A percentile compares a stretch with the other conserved stretches of the same genome.
These are phyloP conservation scores for Erysiphe pulchra DNA, from an alignment of 2,329 filamentous ascomycete species.

Conservation along the genomic window DNA sequence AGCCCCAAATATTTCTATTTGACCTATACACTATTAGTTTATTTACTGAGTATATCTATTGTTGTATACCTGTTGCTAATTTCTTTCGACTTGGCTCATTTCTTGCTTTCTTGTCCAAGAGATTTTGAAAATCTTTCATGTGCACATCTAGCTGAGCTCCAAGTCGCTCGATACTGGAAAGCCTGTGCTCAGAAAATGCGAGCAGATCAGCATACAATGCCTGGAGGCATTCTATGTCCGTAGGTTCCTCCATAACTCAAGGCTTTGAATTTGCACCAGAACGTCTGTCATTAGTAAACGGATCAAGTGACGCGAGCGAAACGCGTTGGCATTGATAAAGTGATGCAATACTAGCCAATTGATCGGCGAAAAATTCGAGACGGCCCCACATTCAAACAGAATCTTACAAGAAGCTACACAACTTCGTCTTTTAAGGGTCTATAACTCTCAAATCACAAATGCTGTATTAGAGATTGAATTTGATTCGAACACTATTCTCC, in stretches of 20 bases:
- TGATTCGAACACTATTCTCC: background rate
- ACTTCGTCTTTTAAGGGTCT: no score
- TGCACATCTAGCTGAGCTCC: slow-evolving; percentile 38
- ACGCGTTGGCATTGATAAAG: no score
- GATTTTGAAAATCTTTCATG: slow-evolving; percentile 37
- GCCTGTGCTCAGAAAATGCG: slow-evolving; percentile 43
- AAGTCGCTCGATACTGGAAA: slow-evolving; percentile 44
- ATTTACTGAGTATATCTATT: background rate
- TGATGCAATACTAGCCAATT: no score
- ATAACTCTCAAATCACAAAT: no score
- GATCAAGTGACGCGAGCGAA: no score
- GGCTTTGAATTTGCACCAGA: slow-evolving; percentile 6
- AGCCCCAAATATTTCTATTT: slow-evolving; percentile 43
- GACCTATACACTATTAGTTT: slow-evolving; percentile 26
- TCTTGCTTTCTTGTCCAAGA: slow-evolving; percentile 51
- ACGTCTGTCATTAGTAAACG: background rate
- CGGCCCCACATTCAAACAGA: no score
- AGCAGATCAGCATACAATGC: slow-evolving; percentile 68
- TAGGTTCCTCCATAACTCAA: slow-evolving; percentile 40
- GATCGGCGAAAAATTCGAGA: no score
- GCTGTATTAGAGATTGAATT: no score
- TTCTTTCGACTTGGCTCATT: slow-evolving; percentile 49
- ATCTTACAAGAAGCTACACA: no score
- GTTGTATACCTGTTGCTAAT: slow-evolving; percentile 36
- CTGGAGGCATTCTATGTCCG: slow-evolving; percentile 52